Evolutionary conservation across 495 filamentous ascomycete genomes (phyloP), one percentile per base, ranked within the genome.

Genomic region (Aspergillus cavernicola): DNA sequence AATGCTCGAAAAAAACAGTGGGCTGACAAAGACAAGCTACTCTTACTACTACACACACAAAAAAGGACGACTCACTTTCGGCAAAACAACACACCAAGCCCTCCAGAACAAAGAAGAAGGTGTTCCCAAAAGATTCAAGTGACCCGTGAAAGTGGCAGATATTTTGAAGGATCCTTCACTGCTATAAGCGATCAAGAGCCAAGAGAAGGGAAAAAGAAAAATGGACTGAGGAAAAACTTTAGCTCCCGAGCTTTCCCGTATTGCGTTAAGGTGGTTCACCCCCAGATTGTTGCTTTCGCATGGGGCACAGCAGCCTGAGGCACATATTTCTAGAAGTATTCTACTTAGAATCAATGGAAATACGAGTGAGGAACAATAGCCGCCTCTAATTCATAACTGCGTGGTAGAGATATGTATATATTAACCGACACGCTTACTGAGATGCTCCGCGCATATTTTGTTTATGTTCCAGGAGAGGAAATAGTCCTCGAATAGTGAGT

Each of bases 181-280:
- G 50, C 33, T 41, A 55, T 23, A 57, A 59, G 56, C 42, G 60
- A 59, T 50, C 44, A 50, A 51, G 43, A 52, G 50, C 56, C 57
- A 60, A 55, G 40, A 57, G 42, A 49, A 36, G 40, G 38, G 40
- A 19, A 26, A 37, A 47, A 54, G 28, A 38, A 44, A 38, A 44
- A 35, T 13, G 29, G 40, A 23, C 37, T 29, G 22, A 28, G 32
- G 52, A 29, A 55, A 57, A 63, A 72, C 48, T 58, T 65, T 66
- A 67, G 63, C 65, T 73, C 60, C 73, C 72, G 72, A 59, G 56
- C 72, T 62, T 69, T 74, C 65, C 73, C 72, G 70, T 57, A 70
- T 71, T 67, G 66, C 66, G 66, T n/a, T 71, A 71, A 70, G 66
- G 67, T 61, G 55, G 55, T 43, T 59, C 42, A 43, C 28, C 56